Evolutionary conservation across 1,284 basidiomycete genomes (phyloP).

Genomic region (Apiotrichum siamense): DNA sequence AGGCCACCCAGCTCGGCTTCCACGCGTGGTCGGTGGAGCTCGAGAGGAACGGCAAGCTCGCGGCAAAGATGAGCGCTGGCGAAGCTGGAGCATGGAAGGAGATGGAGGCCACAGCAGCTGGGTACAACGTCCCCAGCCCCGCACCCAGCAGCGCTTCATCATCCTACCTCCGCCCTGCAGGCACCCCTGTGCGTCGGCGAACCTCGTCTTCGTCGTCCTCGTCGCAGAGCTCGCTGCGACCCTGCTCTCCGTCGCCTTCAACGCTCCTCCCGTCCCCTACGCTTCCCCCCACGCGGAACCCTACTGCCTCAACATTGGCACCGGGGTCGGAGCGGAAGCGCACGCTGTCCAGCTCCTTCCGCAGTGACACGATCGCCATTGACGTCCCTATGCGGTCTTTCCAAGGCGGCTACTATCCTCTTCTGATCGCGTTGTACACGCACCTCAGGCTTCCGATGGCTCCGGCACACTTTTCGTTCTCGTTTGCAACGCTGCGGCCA

Average conservation of each 20-base stretch:
- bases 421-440: conserved; percentile 60
- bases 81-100: neutral
- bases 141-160: conserved; percentile 36
- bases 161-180: conserved; percentile 4
- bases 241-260: neutral
- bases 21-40: conserved; percentile 35
- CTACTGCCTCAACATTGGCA: neutral
- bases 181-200: neutral
- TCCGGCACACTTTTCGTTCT: conserved; percentile 59
- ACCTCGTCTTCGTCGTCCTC: neutral
- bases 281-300: neutral
- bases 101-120: conserved; percentile 25
- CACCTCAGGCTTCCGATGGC: conserved; percentile 51
- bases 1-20: conserved; percentile 27
- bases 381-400: conserved; percentile 75
- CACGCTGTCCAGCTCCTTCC: neutral
- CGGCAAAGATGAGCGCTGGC: conserved; percentile 44
- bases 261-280: neutral
- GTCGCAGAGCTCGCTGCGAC: neutral
- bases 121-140: conserved; percentile 34
- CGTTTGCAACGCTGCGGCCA: conserved; percentile 54
- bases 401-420: conserved; percentile 69
- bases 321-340: neutral
- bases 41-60: conserved; percentile 1
- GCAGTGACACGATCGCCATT: conserved; percentile 36